These are phyloP conservation scores for Ceratocystis huliohia DNA, from an alignment of 2,329 filamentous ascomycete genomes.

Conservation along the genomic window DNA sequence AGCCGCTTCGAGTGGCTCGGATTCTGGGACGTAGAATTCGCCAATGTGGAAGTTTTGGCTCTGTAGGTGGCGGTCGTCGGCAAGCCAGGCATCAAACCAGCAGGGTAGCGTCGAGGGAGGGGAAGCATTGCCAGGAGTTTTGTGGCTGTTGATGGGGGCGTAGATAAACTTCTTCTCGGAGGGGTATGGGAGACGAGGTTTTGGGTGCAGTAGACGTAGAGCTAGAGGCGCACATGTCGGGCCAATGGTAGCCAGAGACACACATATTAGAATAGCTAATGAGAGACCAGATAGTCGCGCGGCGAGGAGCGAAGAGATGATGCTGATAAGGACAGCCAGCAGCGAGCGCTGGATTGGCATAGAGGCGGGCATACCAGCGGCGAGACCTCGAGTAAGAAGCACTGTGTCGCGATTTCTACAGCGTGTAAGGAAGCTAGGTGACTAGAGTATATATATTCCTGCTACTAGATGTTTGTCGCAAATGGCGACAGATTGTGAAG, in stretches of 20 bases:
- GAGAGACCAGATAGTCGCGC: constrained; percentile 5
- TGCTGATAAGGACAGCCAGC: not conserved
- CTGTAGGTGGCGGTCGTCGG: constrained; percentile 37
- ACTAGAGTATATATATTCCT: too few relatives aligned
- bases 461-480: not conserved
- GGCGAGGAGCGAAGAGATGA: not conserved
- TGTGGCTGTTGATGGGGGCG: constrained; percentile 43
- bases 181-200: constrained; percentile 57
- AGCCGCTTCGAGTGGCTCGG: constrained; percentile 55
- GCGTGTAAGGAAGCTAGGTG: not conserved
- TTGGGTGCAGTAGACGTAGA: constrained; percentile 65
- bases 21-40: constrained; percentile 34
- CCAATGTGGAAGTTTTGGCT: constrained; percentile 27
- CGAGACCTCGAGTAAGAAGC: not conserved
- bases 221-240: constrained; percentile 29
- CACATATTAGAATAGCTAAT: constrained; percentile 13
- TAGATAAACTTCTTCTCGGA: constrained; percentile 82
- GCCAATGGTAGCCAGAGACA: constrained; percentile 10
- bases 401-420: not conserved
- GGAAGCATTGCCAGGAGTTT: not conserved
- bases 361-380: not conserved
- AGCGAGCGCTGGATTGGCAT: not conserved
- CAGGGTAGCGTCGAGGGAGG: constrained; percentile 51
- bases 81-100: constrained; percentile 71
- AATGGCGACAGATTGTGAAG: not conserved